Evolutionary conservation across 2,329 filamentous ascomycete genomes (phyloP).

Genomic region (Cladosporium oxysporum): DNA sequence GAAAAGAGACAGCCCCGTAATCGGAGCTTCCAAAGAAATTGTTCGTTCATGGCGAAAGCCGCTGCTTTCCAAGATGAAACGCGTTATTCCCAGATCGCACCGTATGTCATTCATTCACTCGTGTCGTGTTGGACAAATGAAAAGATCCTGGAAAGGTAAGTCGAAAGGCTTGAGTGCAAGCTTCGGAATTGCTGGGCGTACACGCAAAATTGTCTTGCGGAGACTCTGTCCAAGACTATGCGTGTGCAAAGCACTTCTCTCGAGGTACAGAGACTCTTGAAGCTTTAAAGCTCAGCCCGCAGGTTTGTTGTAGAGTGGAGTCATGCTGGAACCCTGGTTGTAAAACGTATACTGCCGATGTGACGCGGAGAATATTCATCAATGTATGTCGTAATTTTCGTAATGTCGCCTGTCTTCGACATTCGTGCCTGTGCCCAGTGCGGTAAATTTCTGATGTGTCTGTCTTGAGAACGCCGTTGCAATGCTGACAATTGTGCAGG

Average conservation of each 20-base stretch:
- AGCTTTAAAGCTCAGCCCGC: neutral
- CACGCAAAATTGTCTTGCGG: neutral
- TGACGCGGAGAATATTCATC: slow-evolving; percentile 14
- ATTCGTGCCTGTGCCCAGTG: neutral
- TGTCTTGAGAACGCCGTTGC: slow-evolving; percentile 6
- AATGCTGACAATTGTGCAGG: slow-evolving; percentile 7
- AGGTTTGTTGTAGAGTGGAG: neutral
- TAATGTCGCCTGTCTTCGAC: slow-evolving; percentile 17
- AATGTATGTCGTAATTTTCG: slow-evolving; percentile 17
- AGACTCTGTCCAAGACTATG: neutral
- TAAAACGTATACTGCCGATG: neutral
- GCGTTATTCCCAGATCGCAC: neutral
- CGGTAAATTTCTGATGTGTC: neutral
- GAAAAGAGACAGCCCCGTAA: neutral
- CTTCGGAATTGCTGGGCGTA: neutral
- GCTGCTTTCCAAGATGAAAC: slow-evolving; percentile 11
- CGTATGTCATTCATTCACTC: slow-evolving; percentile 18
- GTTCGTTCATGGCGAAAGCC: slow-evolving; percentile 7
- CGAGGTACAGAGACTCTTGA: neutral
- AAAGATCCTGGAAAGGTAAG: neutral
- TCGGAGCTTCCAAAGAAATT: neutral
- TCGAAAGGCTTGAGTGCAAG: neutral
- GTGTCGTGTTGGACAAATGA: slow-evolving; percentile 10
- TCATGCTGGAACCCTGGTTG: slow-evolving; percentile 3
- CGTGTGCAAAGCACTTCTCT: neutral